Evolutionary conservation across 2,329 filamentous ascomycete species (phyloP).

Genomic region (Penicillium verrucosum): DNA sequence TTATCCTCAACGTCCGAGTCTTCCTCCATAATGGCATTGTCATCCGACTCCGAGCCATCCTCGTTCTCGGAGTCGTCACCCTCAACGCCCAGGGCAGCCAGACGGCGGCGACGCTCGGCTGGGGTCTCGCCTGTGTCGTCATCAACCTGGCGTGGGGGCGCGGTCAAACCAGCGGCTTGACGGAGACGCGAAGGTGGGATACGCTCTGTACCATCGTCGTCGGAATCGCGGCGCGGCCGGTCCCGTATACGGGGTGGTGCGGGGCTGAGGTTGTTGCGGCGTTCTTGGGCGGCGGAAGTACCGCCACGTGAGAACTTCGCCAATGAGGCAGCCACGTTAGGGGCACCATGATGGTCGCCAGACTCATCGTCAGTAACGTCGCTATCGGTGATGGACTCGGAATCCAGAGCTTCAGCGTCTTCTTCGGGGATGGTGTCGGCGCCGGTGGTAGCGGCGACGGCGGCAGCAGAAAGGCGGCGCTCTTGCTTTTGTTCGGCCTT

Average conservation of each 20-base stretch:
- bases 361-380: constrained; percentile 25
- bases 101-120: constrained; percentile 46
- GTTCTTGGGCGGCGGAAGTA: constrained; percentile 37
- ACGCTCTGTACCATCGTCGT: constrained; percentile 44
- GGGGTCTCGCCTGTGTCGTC: constrained; percentile 45
- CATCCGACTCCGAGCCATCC: constrained; percentile 22
- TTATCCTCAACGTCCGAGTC: constrained; percentile 24
- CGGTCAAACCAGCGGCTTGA: constrained; percentile 29
- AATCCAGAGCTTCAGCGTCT: constrained; percentile 18
- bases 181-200: constrained; percentile 39
- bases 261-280: constrained; percentile 36
- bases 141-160: constrained; percentile 25
- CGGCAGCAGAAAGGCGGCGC: constrained; percentile 23
- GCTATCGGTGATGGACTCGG: constrained; percentile 25
- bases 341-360: constrained; percentile 20
- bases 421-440: constrained; percentile 17
- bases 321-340: constrained; percentile 39
- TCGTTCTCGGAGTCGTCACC: constrained; percentile 26
- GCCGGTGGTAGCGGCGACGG: constrained; percentile 11
- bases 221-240: constrained; percentile 36
- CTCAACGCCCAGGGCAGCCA: constrained; percentile 42
- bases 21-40: constrained; percentile 24
- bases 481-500: constrained; percentile 26
- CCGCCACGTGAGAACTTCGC: constrained; percentile 33
- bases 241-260: constrained; percentile 21